Conservation (phyloP, 2,329 filamentous ascomycete species). For the Coniochaeta sp. region DNA sequence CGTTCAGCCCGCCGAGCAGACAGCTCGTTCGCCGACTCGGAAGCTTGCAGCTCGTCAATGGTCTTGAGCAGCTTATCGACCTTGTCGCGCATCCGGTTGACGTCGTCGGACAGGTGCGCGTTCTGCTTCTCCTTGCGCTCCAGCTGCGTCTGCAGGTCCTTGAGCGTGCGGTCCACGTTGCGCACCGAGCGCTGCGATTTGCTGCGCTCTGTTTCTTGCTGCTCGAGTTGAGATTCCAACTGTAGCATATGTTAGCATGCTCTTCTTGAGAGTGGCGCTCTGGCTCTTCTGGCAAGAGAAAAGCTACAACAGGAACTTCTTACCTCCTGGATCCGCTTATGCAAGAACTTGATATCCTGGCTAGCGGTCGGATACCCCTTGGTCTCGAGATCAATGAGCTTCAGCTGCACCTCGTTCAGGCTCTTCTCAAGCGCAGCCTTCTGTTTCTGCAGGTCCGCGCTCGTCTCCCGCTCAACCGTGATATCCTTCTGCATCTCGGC, state of each 20-base stretch:
- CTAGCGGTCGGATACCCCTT: slow-evolving; percentile 94
- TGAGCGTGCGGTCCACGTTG: slow-evolving; percentile 88
- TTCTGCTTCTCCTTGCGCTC: slow-evolving; percentile 90
- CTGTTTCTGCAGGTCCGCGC: slow-evolving; percentile 75
- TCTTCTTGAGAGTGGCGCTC: no score
- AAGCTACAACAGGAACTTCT: slow-evolving; percentile 12
- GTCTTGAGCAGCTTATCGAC: slow-evolving; percentile 80
- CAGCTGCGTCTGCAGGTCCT: slow-evolving; percentile 86
- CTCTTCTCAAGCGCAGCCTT: slow-evolving; percentile 86
- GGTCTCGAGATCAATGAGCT: slow-evolving; percentile 87
- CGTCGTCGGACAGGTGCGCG: slow-evolving; percentile 71
- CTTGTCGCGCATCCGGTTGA: slow-evolving; percentile 81
- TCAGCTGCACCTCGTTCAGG: slow-evolving; percentile 82
- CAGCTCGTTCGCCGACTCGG: slow-evolving; percentile 75
- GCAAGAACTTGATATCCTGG: slow-evolving; percentile 90
- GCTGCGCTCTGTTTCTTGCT: slow-evolving; percentile 69
- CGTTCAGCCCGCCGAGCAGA: slow-evolving; percentile 79
- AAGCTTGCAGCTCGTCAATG: slow-evolving; percentile 89
- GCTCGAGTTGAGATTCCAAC: slow-evolving; percentile 82
- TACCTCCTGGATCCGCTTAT: slow-evolving; percentile 93
- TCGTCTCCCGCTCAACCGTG: slow-evolving; percentile 73
- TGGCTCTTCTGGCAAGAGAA: no score
- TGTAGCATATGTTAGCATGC: slow-evolving; percentile 26
- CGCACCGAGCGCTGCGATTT: slow-evolving; percentile 81
- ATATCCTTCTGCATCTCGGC: slow-evolving; percentile 93